These are phyloP conservation scores for Cytospora leucostoma DNA, from an alignment of 2,329 filamentous ascomycete species.

Conservation along the genomic window DNA sequence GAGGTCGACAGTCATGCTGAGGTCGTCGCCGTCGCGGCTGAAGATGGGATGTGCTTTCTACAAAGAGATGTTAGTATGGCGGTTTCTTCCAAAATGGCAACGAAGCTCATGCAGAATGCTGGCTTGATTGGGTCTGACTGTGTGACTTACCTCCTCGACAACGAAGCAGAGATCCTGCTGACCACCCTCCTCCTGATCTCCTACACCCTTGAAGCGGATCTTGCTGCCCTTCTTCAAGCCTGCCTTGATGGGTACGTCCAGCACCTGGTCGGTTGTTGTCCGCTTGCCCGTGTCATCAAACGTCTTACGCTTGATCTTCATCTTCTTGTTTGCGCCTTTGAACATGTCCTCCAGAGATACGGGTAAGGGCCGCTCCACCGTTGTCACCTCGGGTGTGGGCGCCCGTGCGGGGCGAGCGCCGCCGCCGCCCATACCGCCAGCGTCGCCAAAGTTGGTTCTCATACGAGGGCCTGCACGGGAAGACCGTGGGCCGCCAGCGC, in stretches of 20 bases:
- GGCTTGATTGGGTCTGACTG: neutral
- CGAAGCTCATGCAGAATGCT: neutral
- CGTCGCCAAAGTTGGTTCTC: slow-evolving; percentile 45
- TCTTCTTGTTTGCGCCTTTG: slow-evolving; percentile 87
- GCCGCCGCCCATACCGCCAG: slow-evolving; percentile 20
- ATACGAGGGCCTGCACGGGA: slow-evolving; percentile 37
- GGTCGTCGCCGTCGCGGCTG: slow-evolving; percentile 84
- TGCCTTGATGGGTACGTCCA: slow-evolving; percentile 94
- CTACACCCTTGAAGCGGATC: slow-evolving; percentile 97
- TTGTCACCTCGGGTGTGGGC: slow-evolving; percentile 82
- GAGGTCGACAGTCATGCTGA: slow-evolving; percentile 76
- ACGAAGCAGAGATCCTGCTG: slow-evolving; percentile 96
- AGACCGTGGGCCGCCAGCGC: slow-evolving; percentile 41
- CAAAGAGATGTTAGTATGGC: slow-evolving; percentile 42
- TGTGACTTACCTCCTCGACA: slow-evolving; percentile 76
- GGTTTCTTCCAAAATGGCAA: neutral
- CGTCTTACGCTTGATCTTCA: slow-evolving; percentile 97
- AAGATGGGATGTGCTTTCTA: slow-evolving; percentile 87
- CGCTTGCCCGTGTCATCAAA: slow-evolving; percentile 86
- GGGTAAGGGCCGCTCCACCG: slow-evolving; percentile 81
- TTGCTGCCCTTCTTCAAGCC: slow-evolving; percentile 96
- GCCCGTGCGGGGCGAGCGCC: slow-evolving; percentile 41
- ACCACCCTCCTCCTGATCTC: slow-evolving; percentile 94
- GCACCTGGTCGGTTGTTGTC: slow-evolving; percentile 81
- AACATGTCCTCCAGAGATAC: slow-evolving; percentile 87